Base-by-base conservation (phyloP, 129 eudicot genomes). In the Scalesia atractyloides region DNA sequence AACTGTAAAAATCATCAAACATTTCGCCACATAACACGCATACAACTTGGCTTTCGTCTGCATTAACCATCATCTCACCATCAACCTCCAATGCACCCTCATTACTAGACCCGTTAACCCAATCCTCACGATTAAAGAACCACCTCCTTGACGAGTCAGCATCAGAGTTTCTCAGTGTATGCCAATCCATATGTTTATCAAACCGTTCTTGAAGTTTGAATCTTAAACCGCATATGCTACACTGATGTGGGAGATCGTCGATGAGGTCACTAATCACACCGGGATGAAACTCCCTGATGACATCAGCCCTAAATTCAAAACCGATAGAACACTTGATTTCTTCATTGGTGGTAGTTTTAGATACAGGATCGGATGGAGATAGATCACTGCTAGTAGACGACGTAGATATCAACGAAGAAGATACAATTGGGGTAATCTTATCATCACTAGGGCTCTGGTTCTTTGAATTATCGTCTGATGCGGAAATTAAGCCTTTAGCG, bases 111-210 rank as follows among this genome's bases (percentile, higher is more conserved):
- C 51, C 83, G 13, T 85, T 76, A 53, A 93, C 52, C 98, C 98
- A 93, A 24, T 84, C 82, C 3, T 24, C 80, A 50, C 81, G 64
- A 57, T 51, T 74, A 6, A 75, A 46, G 79, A 84, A 93, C 98
- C 98, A 93, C 39, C 75, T 80, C 62, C 98, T 87, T 54, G 95
- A 85, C 9, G 75, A 62, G 36, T 51, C 67, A 0, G 60, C 46
- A 37, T 79, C 83, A 5, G 84, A 76, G 56, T 62, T 74, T 64
- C 71, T 82, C 16, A 60, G 30, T 10, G 82, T 66, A 59, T 93
- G 97, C 97, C 98, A 93, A 70, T 85, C 91, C 87, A 88, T 80
- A 69, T 93, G 98, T 63, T 81, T 93, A 46, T 87, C 91, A 34
- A 87, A 89, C 26, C 53, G 86, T 48, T 82, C 87, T 75, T 84